phyloP scores from a whole-genome alignment of 2,329 filamentous ascomycete species.

The Calycina marina region DNA sequence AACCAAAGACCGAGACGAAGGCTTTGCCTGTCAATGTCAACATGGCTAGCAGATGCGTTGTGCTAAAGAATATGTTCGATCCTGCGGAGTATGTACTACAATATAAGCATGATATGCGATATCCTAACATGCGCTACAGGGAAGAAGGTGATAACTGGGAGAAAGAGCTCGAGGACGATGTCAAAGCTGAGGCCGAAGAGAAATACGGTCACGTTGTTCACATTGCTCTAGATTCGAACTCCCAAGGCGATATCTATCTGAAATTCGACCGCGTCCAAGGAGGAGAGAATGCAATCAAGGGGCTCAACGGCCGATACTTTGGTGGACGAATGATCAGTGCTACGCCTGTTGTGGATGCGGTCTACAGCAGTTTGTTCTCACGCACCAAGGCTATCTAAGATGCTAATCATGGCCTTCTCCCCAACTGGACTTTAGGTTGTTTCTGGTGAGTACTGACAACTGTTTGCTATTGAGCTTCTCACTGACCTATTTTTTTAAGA shows the following conservation, averaged over 20 bases:
- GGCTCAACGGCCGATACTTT: slow-evolving; percentile 92
- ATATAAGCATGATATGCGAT: too few species aligned
- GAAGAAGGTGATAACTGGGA: slow-evolving; percentile 80
- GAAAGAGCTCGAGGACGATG: slow-evolving; percentile 87
- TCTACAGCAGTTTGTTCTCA: slow-evolving; percentile 95
- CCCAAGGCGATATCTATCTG: slow-evolving; percentile 90
- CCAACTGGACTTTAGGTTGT: slow-evolving; percentile 14
- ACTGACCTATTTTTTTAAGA: slow-evolving; percentile 1
- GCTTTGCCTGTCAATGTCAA: slow-evolving; percentile 74
- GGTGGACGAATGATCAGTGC: slow-evolving; percentile 86
- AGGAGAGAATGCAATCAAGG: slow-evolving; percentile 94
- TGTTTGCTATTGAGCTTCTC: slow-evolving; percentile 2
- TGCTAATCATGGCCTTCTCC: slow-evolving; percentile 20
- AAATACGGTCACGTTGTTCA: slow-evolving; percentile 98
- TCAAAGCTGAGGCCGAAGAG: slow-evolving; percentile 79
- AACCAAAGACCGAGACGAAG: slow-evolving; percentile 67
- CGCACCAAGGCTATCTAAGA: slow-evolving; percentile 66
- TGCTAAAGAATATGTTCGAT: slow-evolving; percentile 93
- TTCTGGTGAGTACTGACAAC: slow-evolving; percentile 14
- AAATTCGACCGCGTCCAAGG: slow-evolving; percentile 95
- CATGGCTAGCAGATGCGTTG: slow-evolving; percentile 84
- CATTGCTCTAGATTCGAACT: slow-evolving; percentile 87
- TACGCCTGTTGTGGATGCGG: slow-evolving; percentile 90
- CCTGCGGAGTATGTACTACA: slow-evolving; percentile 60
- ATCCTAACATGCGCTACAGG: too few species aligned